Evolutionary conservation across 2,329 filamentous ascomycete species (phyloP).

Genomic region (Alternaria gansuensis): DNA sequence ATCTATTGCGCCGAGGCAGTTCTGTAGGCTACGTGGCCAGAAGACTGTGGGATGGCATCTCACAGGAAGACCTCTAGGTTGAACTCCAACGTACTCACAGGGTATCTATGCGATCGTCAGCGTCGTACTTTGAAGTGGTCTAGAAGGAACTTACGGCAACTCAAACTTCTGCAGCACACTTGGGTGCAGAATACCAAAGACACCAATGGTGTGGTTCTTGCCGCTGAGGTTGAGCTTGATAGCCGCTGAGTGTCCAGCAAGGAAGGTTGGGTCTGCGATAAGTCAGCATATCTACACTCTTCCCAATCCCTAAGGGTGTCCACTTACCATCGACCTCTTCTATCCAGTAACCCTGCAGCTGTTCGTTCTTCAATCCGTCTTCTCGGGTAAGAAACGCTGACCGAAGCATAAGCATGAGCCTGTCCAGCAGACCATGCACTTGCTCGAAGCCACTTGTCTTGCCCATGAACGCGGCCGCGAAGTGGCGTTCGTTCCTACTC

Average conservation of each 20-base stretch:
- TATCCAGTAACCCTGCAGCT: conserved; percentile 85
- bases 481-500: conserved; percentile 89
- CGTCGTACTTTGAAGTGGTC: conserved; percentile 20
- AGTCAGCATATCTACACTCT: conserved; percentile 18
- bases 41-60: neutral
- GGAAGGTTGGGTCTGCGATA: conserved; percentile 79
- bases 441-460: conserved; percentile 95
- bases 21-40: neutral
- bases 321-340: conserved; percentile 80
- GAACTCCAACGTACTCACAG: conserved; percentile 91
- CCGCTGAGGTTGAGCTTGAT: conserved; percentile 79
- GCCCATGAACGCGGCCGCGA: conserved; percentile 94
- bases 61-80: conserved; percentile 93
- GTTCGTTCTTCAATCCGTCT: conserved; percentile 67
- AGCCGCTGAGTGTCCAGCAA: conserved; percentile 86
- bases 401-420: conserved; percentile 90
- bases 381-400: conserved; percentile 80
- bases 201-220: conserved; percentile 79
- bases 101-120: conserved; percentile 67
- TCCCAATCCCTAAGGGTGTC: neutral
- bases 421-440: conserved; percentile 92
- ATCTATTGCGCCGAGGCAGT: neutral
- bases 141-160: conserved; percentile 68
- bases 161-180: conserved; percentile 93
- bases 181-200: conserved; percentile 94